A percentile compares a stretch with the other conserved stretches of the same genome.
Conservation (phyloP, 192 early-diverging fungal genomes). For the Gonapodya sp. region DNA sequence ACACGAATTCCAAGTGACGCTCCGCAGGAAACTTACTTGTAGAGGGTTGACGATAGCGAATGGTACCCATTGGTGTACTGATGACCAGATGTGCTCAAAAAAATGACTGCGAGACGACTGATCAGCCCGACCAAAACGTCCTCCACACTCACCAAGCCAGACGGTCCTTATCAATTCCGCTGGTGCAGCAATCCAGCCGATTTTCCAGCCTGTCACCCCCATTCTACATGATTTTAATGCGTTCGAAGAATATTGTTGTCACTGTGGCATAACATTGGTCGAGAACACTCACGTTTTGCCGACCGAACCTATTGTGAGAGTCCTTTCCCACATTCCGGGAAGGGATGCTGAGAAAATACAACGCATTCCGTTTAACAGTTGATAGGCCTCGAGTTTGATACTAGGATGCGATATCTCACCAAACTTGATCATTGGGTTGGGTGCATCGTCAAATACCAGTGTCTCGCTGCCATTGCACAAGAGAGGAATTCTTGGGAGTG, state of each 20-base stretch:
- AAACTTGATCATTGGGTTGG: constrained; percentile 38
- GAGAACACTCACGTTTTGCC: constrained; percentile 65
- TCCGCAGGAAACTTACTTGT: constrained; percentile 51
- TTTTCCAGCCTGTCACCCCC: constrained; percentile 93
- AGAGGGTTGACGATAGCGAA: constrained; percentile 84
- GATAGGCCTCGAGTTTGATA: neutral
- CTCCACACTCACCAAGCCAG: constrained; percentile 39
- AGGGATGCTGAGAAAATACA: constrained; percentile 73
- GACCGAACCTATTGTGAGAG: constrained; percentile 83
- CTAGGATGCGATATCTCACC: constrained; percentile 14
- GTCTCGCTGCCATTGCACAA: too few species aligned
- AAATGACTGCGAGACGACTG: neutral
- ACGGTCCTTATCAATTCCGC: constrained; percentile 57
- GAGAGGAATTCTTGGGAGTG: neutral
- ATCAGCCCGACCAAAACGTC: too few species aligned
- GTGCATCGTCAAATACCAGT: constrained; percentile 63
- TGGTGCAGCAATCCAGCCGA: constrained; percentile 85
- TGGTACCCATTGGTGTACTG: constrained; percentile 78
- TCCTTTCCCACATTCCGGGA: constrained; percentile 80
- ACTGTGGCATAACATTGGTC: too few species aligned
- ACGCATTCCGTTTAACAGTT: too few species aligned
- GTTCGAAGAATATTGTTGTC: too few species aligned
- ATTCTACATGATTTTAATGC: constrained; percentile 20
- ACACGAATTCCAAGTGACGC: too few species aligned
- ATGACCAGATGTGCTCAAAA: neutral